A percentile compares a stretch with the other conserved stretches of the same genome.
Evolutionary conservation across 345 rosid genomes (phyloP).

Genomic region (Euphorbia peplus): DNA sequence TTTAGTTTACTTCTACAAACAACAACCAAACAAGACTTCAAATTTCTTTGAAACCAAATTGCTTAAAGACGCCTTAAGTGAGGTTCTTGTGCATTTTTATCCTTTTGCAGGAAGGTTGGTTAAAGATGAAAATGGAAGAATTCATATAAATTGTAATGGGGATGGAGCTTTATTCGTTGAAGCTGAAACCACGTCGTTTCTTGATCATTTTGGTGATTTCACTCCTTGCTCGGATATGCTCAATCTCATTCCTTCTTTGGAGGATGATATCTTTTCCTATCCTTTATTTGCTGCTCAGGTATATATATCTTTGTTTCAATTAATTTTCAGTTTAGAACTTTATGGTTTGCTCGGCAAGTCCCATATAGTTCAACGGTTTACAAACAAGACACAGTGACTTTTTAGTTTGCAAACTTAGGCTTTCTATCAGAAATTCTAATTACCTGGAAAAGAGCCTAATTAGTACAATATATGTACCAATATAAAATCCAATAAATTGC

Average conservation of each 20-base stretch:
- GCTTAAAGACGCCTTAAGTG: conserved; percentile 30
- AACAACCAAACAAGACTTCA: no score
- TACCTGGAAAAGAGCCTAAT: no score
- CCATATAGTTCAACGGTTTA: no score
- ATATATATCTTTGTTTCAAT: not conserved
- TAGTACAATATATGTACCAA: no score
- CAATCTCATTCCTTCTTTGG: conserved; percentile 24
- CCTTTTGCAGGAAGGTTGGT: conserved; percentile 38
- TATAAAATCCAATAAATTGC: no score
- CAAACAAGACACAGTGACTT: no score
- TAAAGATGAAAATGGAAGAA: conserved; percentile 22
- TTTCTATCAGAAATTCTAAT: no score
- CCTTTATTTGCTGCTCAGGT: conserved; percentile 30
- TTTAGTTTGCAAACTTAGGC: no score
- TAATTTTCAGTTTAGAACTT: fast-evolving
- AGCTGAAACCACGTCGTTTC: no score
- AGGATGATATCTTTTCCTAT: conserved; percentile 22
- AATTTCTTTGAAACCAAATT: conserved; percentile 13
- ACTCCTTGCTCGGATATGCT: conserved; percentile 9
- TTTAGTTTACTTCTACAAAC: conserved; percentile 22
- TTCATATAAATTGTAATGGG: conserved; percentile 30
- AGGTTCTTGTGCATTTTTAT: conserved; percentile 31
- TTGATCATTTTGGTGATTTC: conserved; percentile 27
- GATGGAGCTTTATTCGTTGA: conserved; percentile 27
- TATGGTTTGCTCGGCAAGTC: no score